Percentiles rank a stretch among this genome's conserved stretches.
phyloP scores from a whole-genome alignment of 768 basidiomycete species.

The Pleurotus eryngii region DNA sequence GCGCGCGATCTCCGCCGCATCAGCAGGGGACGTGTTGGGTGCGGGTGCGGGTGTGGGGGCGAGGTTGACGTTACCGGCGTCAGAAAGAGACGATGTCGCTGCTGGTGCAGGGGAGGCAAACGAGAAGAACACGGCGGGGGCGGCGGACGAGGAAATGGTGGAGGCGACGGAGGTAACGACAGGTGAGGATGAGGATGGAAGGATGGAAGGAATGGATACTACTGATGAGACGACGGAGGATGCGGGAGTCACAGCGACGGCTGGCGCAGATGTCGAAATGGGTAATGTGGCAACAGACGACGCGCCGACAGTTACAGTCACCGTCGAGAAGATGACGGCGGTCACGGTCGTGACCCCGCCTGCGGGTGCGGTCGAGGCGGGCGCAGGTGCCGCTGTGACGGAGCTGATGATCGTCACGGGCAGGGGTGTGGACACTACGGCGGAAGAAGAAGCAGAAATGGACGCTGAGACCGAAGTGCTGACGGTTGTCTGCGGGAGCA shows the following conservation, averaged over 20 bases:
- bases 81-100: background rate
- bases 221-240: background rate
- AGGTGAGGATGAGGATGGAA: background rate
- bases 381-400: constrained; percentile 7
- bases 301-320: constrained; percentile 7
- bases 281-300: constrained; percentile 8
- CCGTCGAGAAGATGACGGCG: constrained; percentile 19
- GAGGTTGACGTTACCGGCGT: background rate
- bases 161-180: background rate
- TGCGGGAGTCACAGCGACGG: background rate
- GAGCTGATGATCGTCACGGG: constrained; percentile 8
- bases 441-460: background rate
- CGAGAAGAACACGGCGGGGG: background rate
- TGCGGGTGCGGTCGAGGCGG: constrained; percentile 8
- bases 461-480: constrained; percentile 6
- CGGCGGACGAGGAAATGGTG: background rate
- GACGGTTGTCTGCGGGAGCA: constrained; percentile 9
- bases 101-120: background rate
- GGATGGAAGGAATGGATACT: background rate
- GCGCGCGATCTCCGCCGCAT: constrained; percentile 3
- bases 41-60: background rate
- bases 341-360: constrained; percentile 11
- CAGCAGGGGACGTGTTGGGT: background rate
- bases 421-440: constrained; percentile 9
- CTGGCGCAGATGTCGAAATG: background rate